These are phyloP conservation scores for Rosa chinensis DNA, from an alignment of 306 rosid species.

Conservation along the genomic window DNA sequence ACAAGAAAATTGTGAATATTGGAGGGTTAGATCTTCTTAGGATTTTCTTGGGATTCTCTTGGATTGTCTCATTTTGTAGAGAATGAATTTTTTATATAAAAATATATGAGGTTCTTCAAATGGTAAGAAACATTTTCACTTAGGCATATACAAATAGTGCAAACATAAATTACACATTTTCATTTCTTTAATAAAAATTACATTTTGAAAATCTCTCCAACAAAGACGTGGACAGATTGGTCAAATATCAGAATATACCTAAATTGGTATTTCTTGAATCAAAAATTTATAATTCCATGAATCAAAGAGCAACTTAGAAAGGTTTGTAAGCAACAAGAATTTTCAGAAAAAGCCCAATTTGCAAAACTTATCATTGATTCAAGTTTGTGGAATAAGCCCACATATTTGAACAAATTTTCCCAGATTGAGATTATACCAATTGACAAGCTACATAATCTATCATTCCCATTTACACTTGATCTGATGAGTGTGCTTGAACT, in stretches of 20 bases:
- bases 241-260: constrained; percentile 1
- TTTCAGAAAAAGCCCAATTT: neutral
- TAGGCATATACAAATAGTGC: no score
- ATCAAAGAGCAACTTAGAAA: neutral
- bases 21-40: no score
- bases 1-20: no score
- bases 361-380: neutral
- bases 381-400: neutral
- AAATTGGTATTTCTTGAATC: neutral
- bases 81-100: no score
- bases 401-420: no score
- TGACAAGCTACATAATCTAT: neutral
- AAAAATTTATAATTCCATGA: neutral
- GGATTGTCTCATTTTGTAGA: no score
- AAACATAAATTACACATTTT: no score
- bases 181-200: no score
- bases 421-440: neutral
- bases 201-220: no score
- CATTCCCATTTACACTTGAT: constrained; percentile 55
- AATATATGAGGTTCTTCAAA: no score
- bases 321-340: neutral
- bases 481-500: constrained; percentile 54
- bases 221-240: neutral
- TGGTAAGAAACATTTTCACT: no score
- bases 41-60: no score